Conservation (phyloP, 352 stramenopile species). For the Phytopythium kandeliae region DNA sequence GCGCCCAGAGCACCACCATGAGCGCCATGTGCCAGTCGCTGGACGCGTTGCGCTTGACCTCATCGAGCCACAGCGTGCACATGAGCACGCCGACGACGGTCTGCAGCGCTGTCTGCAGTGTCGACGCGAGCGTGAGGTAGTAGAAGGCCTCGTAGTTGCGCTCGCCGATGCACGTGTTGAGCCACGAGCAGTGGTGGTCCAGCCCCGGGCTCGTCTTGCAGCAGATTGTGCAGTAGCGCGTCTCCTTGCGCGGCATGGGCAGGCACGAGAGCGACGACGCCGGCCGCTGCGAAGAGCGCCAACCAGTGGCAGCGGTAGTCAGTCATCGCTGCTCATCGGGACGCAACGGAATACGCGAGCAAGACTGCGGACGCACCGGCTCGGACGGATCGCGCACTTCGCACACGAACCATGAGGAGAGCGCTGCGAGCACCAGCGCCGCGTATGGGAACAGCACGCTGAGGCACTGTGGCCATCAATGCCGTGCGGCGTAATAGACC, state of each 20-base stretch:
- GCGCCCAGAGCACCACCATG: slow-evolving; percentile 59
- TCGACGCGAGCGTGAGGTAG: slow-evolving; percentile 55
- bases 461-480: slow-evolving; percentile 40
- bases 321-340: not conserved
- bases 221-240: slow-evolving; percentile 78
- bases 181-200: slow-evolving; percentile 94
- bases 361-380: slow-evolving; percentile 31
- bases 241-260: slow-evolving; percentile 48
- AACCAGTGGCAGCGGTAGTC: not conserved
- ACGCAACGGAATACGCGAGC: too few species aligned
- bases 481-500: too few species aligned
- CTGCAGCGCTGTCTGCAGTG: slow-evolving; percentile 54
- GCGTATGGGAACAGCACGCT: slow-evolving; percentile 62
- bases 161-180: slow-evolving; percentile 92
- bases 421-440: slow-evolving; percentile 43
- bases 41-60: slow-evolving; percentile 35
- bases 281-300: slow-evolving; percentile 21
- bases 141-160: slow-evolving; percentile 82
- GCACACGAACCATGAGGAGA: slow-evolving; percentile 64
- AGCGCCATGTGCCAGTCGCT: slow-evolving; percentile 38
- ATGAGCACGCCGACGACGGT: slow-evolving; percentile 68
- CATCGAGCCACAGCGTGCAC: slow-evolving; percentile 60
- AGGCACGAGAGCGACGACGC: slow-evolving; percentile 29
- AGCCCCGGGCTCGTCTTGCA: slow-evolving; percentile 85
- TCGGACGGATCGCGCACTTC: slow-evolving; percentile 54